A percentile compares a stretch with the other conserved stretches of the same genome.
phyloP scores from a whole-genome alignment of 805 yeast genomes.

The Komagataella mondaviorum region DNA sequence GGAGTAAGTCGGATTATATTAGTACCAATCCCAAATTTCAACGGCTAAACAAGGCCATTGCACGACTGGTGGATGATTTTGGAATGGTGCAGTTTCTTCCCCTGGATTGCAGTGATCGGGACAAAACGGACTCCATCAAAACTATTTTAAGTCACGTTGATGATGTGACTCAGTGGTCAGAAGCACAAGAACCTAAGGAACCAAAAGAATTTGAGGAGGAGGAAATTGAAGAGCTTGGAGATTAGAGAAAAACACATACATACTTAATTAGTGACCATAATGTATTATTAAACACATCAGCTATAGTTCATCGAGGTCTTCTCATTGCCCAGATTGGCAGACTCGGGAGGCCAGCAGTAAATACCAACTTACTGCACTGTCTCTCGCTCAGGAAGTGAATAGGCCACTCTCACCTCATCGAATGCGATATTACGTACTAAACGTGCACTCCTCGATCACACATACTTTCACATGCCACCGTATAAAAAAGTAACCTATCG shows the following conservation, averaged over 20 bases:
- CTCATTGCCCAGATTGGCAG: no score
- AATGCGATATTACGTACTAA: not conserved
- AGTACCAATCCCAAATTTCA: constrained; percentile 42
- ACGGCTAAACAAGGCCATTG: constrained; percentile 67
- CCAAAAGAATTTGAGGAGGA: constrained; percentile 66
- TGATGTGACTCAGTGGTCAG: constrained; percentile 97
- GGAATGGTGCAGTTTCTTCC: constrained; percentile 98
- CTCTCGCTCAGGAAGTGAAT: not conserved
- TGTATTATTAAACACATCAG: not conserved
- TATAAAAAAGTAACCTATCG: not conserved
- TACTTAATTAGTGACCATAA: not conserved
- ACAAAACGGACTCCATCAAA: constrained; percentile 60
- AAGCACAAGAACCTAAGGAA: constrained; percentile 91
- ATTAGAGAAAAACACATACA: not conserved
- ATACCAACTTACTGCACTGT: no score
- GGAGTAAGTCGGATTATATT: constrained; percentile 4
- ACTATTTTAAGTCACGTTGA: constrained; percentile 86
- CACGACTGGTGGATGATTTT: constrained; percentile 87
- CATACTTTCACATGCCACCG: not conserved
- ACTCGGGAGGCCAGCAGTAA: no score
- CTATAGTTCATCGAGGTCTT: no score
- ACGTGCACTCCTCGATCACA: not conserved
- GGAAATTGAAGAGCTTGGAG: constrained; percentile 16
- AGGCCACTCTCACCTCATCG: not conserved
- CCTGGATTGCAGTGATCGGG: constrained; percentile 46